Evolutionary conservation across 176 grass and related monocot species (phyloP), one percentile per base, ranked within the genome.

Genomic region (Eleusine indica): DNA sequence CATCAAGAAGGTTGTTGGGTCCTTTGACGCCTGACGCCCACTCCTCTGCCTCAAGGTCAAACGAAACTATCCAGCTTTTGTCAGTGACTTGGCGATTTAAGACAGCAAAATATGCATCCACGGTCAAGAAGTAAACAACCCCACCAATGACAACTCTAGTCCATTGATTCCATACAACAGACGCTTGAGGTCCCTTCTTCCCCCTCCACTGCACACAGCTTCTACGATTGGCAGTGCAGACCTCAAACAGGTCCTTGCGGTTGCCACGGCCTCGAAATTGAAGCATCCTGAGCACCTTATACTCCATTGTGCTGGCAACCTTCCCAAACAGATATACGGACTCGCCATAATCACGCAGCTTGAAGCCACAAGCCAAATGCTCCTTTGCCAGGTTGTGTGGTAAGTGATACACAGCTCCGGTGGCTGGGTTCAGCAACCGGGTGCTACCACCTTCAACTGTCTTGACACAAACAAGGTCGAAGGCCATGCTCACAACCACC

Each of bases 31-130:
- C 6, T 2, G 42, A 29, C 40, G 29, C 35, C 75, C 75, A 79
- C 9, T 51, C 30, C 68, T 86, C 75, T 19, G 42, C 71, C 13
- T 38, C 56, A 68, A 86, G 68, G 67, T 86, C 75, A n/a, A 86
- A 86, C n/a, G 43, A 21, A 16, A 65, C 39, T 14, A 84, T 57
- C 38, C 9, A 44, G 38, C 35, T 28, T 74, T 74, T 0, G 28
- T 9, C 58, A 61, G 58, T 61, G 8, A 22, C 58, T 61, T 8
- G 21, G n/a, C 7, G 21, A 61, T 61, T 25, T 61, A 61, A 61
- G n/a, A 61, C 58, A 22, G 58, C 58, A 25, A n/a, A n/a, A 58
- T 63, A 41, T 29, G 75, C 1, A 9, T 28, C 13, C 3, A 2
- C 22, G 29, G 21, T 4, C 9, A 63, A 3, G 1, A 51, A 73